phyloP scores from a whole-genome alignment of 2,329 filamentous ascomycete species.

The Drechslerella dactyloides region DNA sequence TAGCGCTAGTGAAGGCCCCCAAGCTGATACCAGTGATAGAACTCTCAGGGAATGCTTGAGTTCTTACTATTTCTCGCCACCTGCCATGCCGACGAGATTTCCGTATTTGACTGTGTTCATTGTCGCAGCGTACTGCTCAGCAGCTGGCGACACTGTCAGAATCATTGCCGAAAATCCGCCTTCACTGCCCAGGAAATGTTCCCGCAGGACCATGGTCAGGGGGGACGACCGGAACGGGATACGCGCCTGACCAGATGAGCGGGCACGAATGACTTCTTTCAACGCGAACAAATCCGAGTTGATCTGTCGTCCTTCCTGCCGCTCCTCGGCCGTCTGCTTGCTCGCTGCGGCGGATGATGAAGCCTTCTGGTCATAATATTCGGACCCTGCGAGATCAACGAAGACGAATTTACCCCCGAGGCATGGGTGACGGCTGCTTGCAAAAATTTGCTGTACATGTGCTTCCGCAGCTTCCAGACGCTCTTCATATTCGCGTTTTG shows the following conservation, averaged over 20 bases:
- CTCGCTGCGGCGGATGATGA: constrained; percentile 37
- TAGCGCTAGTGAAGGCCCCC: too few species aligned
- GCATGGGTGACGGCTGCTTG: constrained; percentile 53
- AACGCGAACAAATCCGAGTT: constrained; percentile 61
- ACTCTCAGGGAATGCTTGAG: constrained; percentile 5
- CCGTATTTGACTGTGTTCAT: constrained; percentile 61
- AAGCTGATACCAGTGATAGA: too few species aligned
- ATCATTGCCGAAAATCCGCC: constrained; percentile 58
- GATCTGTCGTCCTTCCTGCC: constrained; percentile 60
- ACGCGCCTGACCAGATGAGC: constrained; percentile 56
- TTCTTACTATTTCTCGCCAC: constrained; percentile 46
- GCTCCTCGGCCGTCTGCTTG: constrained; percentile 58
- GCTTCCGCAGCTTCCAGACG: constrained; percentile 58
- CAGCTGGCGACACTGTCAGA: constrained; percentile 58
- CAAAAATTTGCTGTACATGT: constrained; percentile 54
- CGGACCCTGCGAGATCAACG: constrained; percentile 61
- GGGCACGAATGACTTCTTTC: constrained; percentile 62
- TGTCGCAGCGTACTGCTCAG: constrained; percentile 58
- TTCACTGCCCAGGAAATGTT: constrained; percentile 56
- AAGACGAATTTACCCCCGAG: constrained; percentile 61
- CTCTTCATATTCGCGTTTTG: constrained; percentile 58
- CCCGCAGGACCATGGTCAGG: constrained; percentile 60
- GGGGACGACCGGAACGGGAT: constrained; percentile 60
- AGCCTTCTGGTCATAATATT: constrained; percentile 58
- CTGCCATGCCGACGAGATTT: constrained; percentile 58